Base-by-base conservation (phyloP, 768 basidiomycete species). In the Suillus variegatus region DNA sequence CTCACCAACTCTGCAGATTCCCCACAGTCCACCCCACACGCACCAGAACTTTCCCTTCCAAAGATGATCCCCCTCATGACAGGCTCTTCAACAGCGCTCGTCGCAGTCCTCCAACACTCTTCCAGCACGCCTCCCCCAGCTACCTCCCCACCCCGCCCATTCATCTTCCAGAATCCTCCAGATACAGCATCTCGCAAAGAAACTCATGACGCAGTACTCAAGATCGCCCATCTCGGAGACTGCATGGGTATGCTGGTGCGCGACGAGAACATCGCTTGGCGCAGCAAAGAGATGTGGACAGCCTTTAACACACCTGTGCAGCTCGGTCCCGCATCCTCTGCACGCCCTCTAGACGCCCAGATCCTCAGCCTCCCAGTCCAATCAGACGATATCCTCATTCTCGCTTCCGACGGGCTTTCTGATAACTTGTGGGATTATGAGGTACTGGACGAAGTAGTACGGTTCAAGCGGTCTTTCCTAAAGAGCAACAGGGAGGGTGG, bases 251-350 rank as follows among this genome's bases (percentile, higher is more conserved):
- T 93, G 84, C 83, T 97, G 25, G 87, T 98, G 22, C 86, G 95
- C 3, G 89, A 85, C 7, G 86, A 91, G 54, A 82, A 86, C 62
- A 88, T 97, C 52, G 86, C 88, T 2, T 97, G 94, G 89, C 84
- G 95, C 40, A 92, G 89, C 58, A 86, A 92, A 51, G 96, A 97
- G 76, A 96, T 97, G 93, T 95, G 95, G 87, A 95, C 94, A 85
- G 85, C 83, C 16, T 89, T 89, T 75, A 89, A 89, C 69, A 85
- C 84, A n/a, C 88, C 87, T 0, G 80, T 83, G 36, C 88, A 88
- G 70, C 86, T 90, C 38, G 88, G 88, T 8, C 87, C 88, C 2
- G 79, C 84, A 49, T 84, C 84, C 2, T 77, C 83, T n/a, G 87
- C 88, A 22, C 84, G 82, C 32, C 90, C 92, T 18, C 72, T 82